These are phyloP conservation scores for Astrothelium macrocarpum DNA, from an alignment of 495 filamentous ascomycete species.

Conservation along the genomic window DNA sequence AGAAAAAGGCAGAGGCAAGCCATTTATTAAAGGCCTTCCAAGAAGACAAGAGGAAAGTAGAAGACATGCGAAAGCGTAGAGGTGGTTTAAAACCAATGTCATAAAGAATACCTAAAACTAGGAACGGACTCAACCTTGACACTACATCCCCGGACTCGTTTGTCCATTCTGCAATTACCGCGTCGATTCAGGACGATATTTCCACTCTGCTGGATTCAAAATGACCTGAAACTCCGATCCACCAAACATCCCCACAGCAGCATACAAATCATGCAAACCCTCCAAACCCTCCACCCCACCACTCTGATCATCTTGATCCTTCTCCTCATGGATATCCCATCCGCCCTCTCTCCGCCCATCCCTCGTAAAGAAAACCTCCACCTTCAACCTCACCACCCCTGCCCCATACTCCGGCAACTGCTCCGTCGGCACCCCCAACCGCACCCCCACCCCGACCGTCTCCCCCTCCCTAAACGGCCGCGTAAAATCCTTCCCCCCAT, in stretches of 20 bases:
- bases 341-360: conserved; percentile 53
- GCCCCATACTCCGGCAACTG: conserved; percentile 24
- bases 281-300: conserved; percentile 60
- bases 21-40: conserved; percentile 59
- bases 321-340: conserved; percentile 82
- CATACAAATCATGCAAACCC: conserved; percentile 71
- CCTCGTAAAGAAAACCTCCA: conserved; percentile 69
- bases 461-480: conserved; percentile 44
- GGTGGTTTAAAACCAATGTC: conserved; percentile 24
- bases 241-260: conserved; percentile 67
- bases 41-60: conserved; percentile 53
- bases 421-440: conserved; percentile 36
- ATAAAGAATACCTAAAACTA: background rate
- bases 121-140: background rate
- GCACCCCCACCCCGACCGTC: conserved; percentile 62
- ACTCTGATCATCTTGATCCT: conserved; percentile 54
- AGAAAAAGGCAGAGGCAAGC: conserved; percentile 69
- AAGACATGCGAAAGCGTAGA: conserved; percentile 48
- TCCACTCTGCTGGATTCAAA: conserved; percentile 40
- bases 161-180: too few species aligned
- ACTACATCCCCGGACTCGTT: background rate
- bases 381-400: conserved; percentile 24
- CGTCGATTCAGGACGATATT: conserved; percentile 16
- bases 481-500: conserved; percentile 70
- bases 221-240: conserved; percentile 61